Evolutionary conservation across 441 rosid genomes (phyloP).

Genomic region (Populus hybrid): DNA sequence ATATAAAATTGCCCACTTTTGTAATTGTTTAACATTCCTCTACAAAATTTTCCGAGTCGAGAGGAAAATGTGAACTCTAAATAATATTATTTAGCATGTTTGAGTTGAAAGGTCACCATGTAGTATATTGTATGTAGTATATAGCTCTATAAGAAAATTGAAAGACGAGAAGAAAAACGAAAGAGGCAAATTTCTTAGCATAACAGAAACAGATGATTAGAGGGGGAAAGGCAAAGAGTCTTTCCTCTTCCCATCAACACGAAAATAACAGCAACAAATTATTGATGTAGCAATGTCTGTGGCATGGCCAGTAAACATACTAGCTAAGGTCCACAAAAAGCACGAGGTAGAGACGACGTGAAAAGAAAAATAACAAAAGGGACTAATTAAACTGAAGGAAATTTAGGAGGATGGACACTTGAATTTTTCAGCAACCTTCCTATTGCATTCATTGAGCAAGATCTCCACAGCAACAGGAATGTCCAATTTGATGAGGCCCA

Average conservation of each 20-base stretch:
- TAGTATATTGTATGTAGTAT: not conserved
- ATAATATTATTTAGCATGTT: no score
- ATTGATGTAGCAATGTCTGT: no score
- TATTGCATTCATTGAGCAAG: constrained; percentile 28
- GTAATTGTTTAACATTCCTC: constrained; percentile 29
- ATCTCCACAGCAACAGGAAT: constrained; percentile 40
- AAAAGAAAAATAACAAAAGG: no score
- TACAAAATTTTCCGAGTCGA: constrained; percentile 45
- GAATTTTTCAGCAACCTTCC: not conserved
- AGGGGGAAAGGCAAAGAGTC: no score
- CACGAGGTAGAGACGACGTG: not conserved
- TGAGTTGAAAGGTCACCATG: not conserved
- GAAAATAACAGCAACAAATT: no score
- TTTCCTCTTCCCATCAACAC: no score
- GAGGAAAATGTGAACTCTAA: not conserved
- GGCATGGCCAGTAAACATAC: no score
- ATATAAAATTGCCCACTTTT: not conserved
- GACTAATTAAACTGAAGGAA: not conserved
- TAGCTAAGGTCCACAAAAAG: not conserved
- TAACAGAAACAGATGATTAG: no score
- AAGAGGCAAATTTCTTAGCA: no score
- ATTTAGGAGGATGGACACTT: not conserved
- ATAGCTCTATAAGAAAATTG: not conserved
- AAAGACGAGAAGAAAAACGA: no score
- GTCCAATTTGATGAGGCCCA: constrained; percentile 34